These are phyloP conservation scores for Chaetomiaceae sp. DNA, from an alignment of 2,329 filamentous ascomycete genomes.

Conservation along the genomic window DNA sequence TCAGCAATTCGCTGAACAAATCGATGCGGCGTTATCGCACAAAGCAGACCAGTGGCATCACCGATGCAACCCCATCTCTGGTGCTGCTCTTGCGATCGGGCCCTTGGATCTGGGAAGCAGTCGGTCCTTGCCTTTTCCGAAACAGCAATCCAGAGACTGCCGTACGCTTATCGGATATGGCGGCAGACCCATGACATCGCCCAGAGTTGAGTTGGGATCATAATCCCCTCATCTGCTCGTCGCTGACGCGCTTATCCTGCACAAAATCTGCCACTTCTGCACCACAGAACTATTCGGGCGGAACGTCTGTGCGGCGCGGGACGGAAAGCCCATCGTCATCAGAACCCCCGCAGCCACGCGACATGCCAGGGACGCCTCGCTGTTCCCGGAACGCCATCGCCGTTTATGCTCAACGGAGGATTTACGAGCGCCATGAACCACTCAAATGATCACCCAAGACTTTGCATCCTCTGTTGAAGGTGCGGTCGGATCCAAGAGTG, in stretches of 20 bases:
- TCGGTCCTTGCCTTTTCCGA: neutral
- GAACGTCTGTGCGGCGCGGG: neutral
- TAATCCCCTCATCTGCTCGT: neutral
- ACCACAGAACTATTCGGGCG: neutral
- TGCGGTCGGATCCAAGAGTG: no score
- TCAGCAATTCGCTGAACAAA: neutral
- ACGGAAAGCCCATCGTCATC: neutral
- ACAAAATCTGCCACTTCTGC: neutral
- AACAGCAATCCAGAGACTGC: neutral
- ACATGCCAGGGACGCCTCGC: neutral
- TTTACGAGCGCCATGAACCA: neutral
- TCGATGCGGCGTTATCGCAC: neutral
- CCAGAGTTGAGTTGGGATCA: neutral
- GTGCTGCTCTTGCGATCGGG: neutral
- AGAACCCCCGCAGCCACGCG: slow-evolving; percentile 2
- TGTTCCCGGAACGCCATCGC: no score
- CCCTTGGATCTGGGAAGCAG: neutral
- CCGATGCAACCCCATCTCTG: neutral
- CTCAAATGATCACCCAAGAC: neutral
- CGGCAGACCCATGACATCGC: neutral
- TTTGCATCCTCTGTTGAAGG: neutral
- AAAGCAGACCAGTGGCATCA: neutral
- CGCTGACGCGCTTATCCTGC: neutral
- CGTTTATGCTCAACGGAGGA: neutral
- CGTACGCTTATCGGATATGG: neutral